phyloP scores from a whole-genome alignment of 345 rosid genomes.

The Gossypium longicalyx region DNA sequence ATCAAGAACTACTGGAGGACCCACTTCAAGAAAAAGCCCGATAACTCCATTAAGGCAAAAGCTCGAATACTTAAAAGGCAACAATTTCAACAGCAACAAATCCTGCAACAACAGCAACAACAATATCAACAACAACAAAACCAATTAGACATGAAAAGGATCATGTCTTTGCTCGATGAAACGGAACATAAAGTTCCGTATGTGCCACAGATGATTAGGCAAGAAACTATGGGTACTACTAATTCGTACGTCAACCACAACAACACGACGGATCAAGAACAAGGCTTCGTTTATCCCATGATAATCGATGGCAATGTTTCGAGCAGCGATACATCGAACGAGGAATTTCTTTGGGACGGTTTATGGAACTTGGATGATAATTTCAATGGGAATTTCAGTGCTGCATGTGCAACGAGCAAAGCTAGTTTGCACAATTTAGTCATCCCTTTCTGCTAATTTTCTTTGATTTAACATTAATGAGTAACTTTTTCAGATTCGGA shows the following conservation, averaged over 20 bases:
- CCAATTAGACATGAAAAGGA: conserved; percentile 55
- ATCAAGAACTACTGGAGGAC: conserved; percentile 95
- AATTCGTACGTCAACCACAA: conserved; percentile 19
- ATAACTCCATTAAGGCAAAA: conserved; percentile 43
- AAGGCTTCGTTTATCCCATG: conserved; percentile 18
- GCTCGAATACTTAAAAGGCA: conserved; percentile 59
- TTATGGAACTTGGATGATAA: conserved; percentile 70
- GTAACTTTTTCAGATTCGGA: no score
- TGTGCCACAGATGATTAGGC: conserved; percentile 36
- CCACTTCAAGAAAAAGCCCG: conserved; percentile 81
- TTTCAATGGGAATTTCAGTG: conserved; percentile 37
- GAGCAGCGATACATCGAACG: conserved; percentile 31
- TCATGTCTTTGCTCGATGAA: conserved; percentile 55
- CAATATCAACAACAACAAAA: conserved; percentile 49
- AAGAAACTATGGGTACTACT: conserved; percentile 22
- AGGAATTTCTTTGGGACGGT: conserved; percentile 57
- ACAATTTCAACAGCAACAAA: conserved; percentile 65
- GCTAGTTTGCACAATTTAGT: conserved; percentile 39
- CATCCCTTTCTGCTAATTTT: conserved; percentile 45
- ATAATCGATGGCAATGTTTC: conserved; percentile 26
- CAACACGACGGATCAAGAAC: conserved; percentile 23
- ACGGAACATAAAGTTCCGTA: conserved; percentile 32
- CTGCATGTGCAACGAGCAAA: conserved; percentile 34
- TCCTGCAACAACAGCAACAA: conserved; percentile 29
- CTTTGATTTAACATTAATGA: background rate